These are phyloP conservation scores for Postia placenta DNA, from an alignment of 768 basidiomycete genomes.

Conservation along the genomic window DNA sequence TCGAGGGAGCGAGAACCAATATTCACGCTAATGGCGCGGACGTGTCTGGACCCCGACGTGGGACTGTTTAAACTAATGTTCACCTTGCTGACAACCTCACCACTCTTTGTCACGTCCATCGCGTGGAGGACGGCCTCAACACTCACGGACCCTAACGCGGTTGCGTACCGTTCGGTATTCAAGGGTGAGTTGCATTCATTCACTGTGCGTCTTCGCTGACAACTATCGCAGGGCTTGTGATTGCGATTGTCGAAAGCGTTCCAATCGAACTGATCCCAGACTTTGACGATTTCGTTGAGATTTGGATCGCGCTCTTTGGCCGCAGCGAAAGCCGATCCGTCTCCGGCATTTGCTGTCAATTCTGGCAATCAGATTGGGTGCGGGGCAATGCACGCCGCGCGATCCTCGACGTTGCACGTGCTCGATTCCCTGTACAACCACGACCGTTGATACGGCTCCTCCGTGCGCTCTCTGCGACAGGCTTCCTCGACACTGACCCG, in stretches of 20 bases:
- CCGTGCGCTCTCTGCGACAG: conserved; percentile 69
- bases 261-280: conserved; percentile 75
- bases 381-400: conserved; percentile 64
- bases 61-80: conserved; percentile 55
- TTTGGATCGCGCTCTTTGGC: conserved; percentile 78
- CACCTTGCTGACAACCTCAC: conserved; percentile 58
- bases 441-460: conserved; percentile 65
- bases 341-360: conserved; percentile 68
- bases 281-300: conserved; percentile 63
- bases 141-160: conserved; percentile 69
- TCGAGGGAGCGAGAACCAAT: conserved; percentile 55
- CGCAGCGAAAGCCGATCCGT: conserved; percentile 61
- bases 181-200: conserved; percentile 52
- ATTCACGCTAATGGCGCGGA: conserved; percentile 51
- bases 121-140: conserved; percentile 67
- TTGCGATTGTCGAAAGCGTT: conserved; percentile 66
- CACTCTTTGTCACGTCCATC: conserved; percentile 67
- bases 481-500: conserved; percentile 71
- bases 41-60: conserved; percentile 50
- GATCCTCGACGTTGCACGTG: conserved; percentile 75
- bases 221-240: conserved; percentile 67
- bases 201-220: too few relatives aligned
- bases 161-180: conserved; percentile 74
- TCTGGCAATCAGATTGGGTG: conserved; percentile 77
- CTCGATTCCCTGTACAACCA: conserved; percentile 79